Evolutionary conservation across 495 filamentous ascomycete species (phyloP), one percentile per base, ranked within the genome.

Genomic region (Podospora fimiseda): DNA sequence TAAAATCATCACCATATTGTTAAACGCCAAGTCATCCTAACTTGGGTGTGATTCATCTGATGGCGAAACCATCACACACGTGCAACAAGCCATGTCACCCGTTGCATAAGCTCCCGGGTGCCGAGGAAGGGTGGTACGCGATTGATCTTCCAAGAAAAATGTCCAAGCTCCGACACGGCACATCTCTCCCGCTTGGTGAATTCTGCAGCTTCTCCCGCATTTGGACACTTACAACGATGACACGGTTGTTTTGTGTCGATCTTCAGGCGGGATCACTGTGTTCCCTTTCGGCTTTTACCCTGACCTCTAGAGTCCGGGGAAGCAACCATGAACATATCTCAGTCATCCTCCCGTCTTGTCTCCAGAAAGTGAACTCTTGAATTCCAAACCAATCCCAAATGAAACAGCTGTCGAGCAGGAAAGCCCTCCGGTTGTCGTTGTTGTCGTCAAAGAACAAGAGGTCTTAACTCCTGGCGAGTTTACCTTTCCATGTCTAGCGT

Each of bases 261-360:
- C 57, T 50, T 43, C 60, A 38, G 49, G 45, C 49, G 51, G 55
- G 60, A 63, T 63, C 60, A 49, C 43, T 54, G n/a, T 56, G 60
- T 63, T 57, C 60, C 60, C 54, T 55, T 63, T 59, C 53, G 37
- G 40, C 41, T 43, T 43, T 18, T 45, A 45, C 38, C 23, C 23
- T 47, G 38, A 43, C 47, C 51, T 37, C 52, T 43, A 44, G 30
- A 56, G 59, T 57, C 60, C 47, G 62, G 62, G 60, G 57, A 58
- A 60, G 54, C 56, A 60, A 18, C 37, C 47, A 54, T 60, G 59
- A 42, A 52, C 37, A 56, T 60, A 60, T 62, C 58, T 62, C 57
- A 60, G 47, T 13, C 51, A 39, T 16, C 43, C 30, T 59, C 53
- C 61, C 59, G 22, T 50, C 55, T 48, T 24, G 27, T 48, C 9